These are phyloP conservation scores for Wickerhamomyces tratensis DNA, from an alignment of 805 yeast genomes.

Conservation along the genomic window DNA sequence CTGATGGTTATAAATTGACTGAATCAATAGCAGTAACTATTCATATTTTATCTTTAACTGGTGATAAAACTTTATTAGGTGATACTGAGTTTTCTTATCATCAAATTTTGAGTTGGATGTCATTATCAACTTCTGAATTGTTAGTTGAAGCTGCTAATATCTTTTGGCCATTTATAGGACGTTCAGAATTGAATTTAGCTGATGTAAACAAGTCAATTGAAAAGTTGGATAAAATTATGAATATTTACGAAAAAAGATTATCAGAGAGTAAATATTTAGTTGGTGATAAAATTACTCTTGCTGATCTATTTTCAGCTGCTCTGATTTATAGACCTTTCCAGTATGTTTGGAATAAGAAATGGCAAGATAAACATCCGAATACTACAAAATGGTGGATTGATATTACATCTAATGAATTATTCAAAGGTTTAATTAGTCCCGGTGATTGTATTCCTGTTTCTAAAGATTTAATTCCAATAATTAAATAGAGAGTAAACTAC, in stretches of 20 bases:
- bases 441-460: no score
- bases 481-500: no score
- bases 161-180: constrained; percentile 56
- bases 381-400: constrained; percentile 50
- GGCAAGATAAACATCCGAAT: constrained; percentile 56
- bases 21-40: constrained; percentile 51
- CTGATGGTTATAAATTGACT: constrained; percentile 61
- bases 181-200: constrained; percentile 69
- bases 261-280: constrained; percentile 56
- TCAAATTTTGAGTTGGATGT: constrained; percentile 62
- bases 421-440: no score
- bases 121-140: constrained; percentile 64
- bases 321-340: constrained; percentile 45
- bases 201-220: constrained; percentile 36
- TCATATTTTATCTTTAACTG: neutral
- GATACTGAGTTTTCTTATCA: constrained; percentile 44
- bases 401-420: no score
- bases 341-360: constrained; percentile 50
- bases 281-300: constrained; percentile 56
- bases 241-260: constrained; percentile 47
- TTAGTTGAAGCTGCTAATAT: constrained; percentile 35
- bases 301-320: constrained; percentile 52
- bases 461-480: no score
- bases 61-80: neutral
- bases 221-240: constrained; percentile 22